Base-by-base conservation (phyloP, 2,329 filamentous ascomycete species). In the Emericellopsis atlantica region DNA sequence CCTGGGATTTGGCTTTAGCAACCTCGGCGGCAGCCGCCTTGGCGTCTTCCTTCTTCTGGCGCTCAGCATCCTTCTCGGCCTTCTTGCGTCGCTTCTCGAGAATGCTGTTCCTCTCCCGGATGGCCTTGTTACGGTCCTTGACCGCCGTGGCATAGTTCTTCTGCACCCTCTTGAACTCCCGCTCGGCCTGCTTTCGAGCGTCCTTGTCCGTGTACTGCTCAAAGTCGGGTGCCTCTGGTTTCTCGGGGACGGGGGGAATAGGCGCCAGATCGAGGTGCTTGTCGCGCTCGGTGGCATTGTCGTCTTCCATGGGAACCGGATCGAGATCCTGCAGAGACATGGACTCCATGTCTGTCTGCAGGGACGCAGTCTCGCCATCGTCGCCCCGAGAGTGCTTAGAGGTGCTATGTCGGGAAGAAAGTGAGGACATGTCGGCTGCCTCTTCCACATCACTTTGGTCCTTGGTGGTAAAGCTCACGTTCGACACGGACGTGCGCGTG, bases 131-230 rank as follows among this genome's bases (percentile, higher is more conserved):
- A 31, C 76, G 76, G 44, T 79, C 71, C 56, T 84, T 85, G 45
- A 84, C 57, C 10, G 77, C 74, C 51, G 76, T 70, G 23, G 81
- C 72, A 53, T 86, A 82, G 8, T 67, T 66, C 52, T 84, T 84
- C 26, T 76, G 64, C 1, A 67, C 65, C 11, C 72, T 69, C 40
- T 75, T 74, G 42, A 77, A 69, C 50, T 86, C 80, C 43, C 80
- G 83, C 50, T 85, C 78, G 2, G 79, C 81, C 33, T 77, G 68
- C 50, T 83, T 85, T 8, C 76, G 74, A 23, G 74, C 65, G 6
- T 76, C 72, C 51, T 81, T 81, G 57, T 85, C 77, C 2, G 69
- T 61, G 53, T 76, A 79, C 37, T 67, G 60, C 36, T 66, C 64
- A 1, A 79, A 55, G 48, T 87, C 70, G 2, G 81, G 71, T 7